Conservation (phyloP, 2,329 filamentous ascomycete genomes). For the Sphaerostilbella broomeana region DNA sequence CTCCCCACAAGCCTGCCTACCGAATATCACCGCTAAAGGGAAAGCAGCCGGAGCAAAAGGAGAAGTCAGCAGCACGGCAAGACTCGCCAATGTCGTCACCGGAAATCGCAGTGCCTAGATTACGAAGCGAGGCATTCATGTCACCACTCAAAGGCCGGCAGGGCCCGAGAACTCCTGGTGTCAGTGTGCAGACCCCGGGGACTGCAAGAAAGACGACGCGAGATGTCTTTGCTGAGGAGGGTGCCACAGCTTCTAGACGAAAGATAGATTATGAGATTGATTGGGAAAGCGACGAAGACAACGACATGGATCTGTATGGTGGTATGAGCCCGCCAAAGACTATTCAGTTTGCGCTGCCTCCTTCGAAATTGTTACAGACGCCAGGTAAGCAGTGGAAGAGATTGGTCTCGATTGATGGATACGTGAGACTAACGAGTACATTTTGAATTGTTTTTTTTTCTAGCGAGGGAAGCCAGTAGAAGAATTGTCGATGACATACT, state of each 20-base stretch:
- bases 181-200: slow-evolving; percentile 75
- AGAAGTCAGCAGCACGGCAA: slow-evolving; percentile 36
- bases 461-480: slow-evolving; percentile 72
- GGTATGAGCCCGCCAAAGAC: slow-evolving; percentile 91
- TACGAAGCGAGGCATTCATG: slow-evolving; percentile 80
- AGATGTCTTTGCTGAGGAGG: slow-evolving; percentile 40
- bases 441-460: slow-evolving; percentile 2
- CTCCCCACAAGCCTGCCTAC: slow-evolving; percentile 59
- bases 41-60: slow-evolving; percentile 17
- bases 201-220: slow-evolving; percentile 42
- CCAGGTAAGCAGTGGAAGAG: slow-evolving; percentile 49
- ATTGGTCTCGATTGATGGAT: neutral
- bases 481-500: slow-evolving; percentile 77
- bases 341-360: slow-evolving; percentile 76
- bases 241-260: slow-evolving; percentile 16
- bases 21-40: slow-evolving; percentile 42
- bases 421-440: neutral
- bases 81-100: slow-evolving; percentile 65
- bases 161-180: slow-evolving; percentile 66
- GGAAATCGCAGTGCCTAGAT: slow-evolving; percentile 70
- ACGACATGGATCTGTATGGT: slow-evolving; percentile 54
- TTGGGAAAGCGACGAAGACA: slow-evolving; percentile 72
- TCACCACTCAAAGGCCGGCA: slow-evolving; percentile 55
- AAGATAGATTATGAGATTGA: slow-evolving; percentile 49
- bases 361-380: slow-evolving; percentile 71